Evolutionary conservation across 2,329 filamentous ascomycete species (phyloP).

Genomic region (Zasmidium cellare): DNA sequence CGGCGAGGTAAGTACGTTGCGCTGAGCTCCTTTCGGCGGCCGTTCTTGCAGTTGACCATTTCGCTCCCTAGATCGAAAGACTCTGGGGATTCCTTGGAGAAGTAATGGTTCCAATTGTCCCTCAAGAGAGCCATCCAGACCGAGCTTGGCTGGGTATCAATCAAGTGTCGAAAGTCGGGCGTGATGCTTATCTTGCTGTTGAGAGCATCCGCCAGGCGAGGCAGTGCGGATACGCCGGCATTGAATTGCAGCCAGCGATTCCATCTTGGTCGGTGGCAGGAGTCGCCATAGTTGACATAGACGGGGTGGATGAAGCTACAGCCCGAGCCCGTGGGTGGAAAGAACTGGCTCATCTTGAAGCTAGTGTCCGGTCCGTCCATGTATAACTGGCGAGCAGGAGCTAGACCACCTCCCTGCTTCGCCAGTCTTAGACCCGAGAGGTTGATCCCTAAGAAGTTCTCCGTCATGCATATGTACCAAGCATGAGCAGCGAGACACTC

Average conservation of each 20-base stretch:
- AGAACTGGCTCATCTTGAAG: background rate
- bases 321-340: background rate
- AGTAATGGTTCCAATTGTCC: background rate
- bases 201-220: background rate
- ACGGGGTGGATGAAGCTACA: background rate
- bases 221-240: background rate
- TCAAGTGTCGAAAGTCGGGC: background rate
- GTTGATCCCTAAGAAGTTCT: background rate
- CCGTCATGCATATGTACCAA: background rate
- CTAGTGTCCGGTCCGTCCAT: background rate
- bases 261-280: background rate
- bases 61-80: background rate
- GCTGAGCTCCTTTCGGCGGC: background rate
- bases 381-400: background rate
- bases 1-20: too few relatives aligned
- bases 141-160: background rate
- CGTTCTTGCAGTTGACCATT: background rate
- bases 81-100: background rate
- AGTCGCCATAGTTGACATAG: background rate
- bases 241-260: background rate
- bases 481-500: background rate
- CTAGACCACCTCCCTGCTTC: background rate
- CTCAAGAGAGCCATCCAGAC: background rate
- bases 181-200: background rate
- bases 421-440: background rate